Base-by-base conservation (phyloP, 108 stramenopile genomes). In the Seminavis robusta region DNA sequence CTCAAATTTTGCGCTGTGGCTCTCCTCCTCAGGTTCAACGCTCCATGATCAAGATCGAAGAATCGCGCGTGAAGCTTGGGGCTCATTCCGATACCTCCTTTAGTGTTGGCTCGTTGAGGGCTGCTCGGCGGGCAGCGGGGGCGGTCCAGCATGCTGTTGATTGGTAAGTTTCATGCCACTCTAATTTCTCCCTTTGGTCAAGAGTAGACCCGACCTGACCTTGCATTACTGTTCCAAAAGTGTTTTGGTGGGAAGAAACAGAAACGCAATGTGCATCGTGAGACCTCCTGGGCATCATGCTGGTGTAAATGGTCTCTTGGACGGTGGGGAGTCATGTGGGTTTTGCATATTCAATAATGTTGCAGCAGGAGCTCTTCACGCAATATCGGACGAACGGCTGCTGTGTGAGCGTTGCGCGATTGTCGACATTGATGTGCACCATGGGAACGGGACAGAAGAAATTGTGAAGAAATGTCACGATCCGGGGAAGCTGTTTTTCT, bases 201-300 rank as follows among this genome's bases (percentile, higher is more conserved):
- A n/a, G n/a, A n/a, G n/a, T n/a, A n/a, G 16, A 10, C 8, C 17
- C 16, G n/a, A 45, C 8, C 8, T 45, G n/a, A 16, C 44, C 17
- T 50, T 65, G 13, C 31, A n/a, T 65, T 56, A 7, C 20, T 52
- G 38, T 26, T 48, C 16, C 42, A 23, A 20, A 4, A 77, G 82
- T 47, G 86, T 90, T 23, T 61, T 92, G 38, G 80, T 86, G n/a
- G 92, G 92, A 21, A 67, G 88, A 53, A 83, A 86, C 45, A 71
- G 88, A 24, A 97, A 97, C 73, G 97, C 97, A 21, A 96, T 99
- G 56, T 95, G 94, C 62, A 76, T 93, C 29, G 94, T 97, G 10
- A 83, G 98, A 27, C 98, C 98, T 47, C 98, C 98, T 25, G 98
- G 98, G 16, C 98, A 99, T 78, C 98, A 99, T 78, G 97, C 97